Evolutionary conservation across 176 grass and related monocot species (phyloP).

Genomic region (Hordeum marinum): DNA sequence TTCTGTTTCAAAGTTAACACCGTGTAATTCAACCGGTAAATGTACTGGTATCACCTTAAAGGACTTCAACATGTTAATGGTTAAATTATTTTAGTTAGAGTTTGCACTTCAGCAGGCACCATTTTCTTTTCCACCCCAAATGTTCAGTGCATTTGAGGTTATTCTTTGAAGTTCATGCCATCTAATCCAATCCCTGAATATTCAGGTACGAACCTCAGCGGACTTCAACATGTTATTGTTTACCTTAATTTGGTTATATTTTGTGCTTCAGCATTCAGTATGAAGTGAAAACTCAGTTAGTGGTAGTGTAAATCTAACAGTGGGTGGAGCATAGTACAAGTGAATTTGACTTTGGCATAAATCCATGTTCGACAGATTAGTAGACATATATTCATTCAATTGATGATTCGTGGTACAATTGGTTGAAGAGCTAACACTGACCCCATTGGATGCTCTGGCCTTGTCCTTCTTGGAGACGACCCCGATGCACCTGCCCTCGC

Average conservation of each 20-base stretch:
- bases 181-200: not conserved
- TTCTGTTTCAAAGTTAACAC: not conserved
- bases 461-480: slow-evolving; percentile 71
- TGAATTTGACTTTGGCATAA: not conserved
- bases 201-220: not conserved
- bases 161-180: too few species aligned
- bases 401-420: not conserved
- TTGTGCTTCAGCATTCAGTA: not conserved
- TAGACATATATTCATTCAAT: not conserved
- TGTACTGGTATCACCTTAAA: too few species aligned
- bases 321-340: not conserved
- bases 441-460: slow-evolving; percentile 46
- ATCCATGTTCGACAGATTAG: not conserved
- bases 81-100: too few species aligned
- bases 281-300: not conserved
- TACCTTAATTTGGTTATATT: not conserved
- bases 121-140: too few species aligned
- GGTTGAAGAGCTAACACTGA: not conserved
- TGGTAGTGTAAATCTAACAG: not conserved
- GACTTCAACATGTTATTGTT: not conserved
- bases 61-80: too few species aligned
- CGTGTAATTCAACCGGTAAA: too few species aligned
- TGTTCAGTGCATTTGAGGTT: too few species aligned
- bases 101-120: too few species aligned
- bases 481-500: slow-evolving; percentile 53